Evolutionary conservation across 2,329 filamentous ascomycete genomes (phyloP).

Genomic region (Neonectria hederae): DNA sequence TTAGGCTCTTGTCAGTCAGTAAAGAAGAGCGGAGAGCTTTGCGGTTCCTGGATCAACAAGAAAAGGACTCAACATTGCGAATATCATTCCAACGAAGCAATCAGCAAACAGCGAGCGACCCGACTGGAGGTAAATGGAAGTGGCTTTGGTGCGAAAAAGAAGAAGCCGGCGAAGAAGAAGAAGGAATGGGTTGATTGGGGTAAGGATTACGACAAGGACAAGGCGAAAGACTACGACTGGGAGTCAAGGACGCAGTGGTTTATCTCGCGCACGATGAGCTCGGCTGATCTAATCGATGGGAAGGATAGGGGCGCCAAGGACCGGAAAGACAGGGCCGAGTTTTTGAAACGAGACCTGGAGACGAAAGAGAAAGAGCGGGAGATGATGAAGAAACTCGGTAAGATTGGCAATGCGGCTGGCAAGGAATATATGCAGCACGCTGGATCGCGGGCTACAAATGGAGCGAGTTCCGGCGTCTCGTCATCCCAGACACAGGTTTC

Average conservation of each 20-base stretch:
- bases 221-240: slow-evolving; percentile 62
- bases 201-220: slow-evolving; percentile 31
- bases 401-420: slow-evolving; percentile 72
- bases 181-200: slow-evolving; percentile 37
- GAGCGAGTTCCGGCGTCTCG: slow-evolving; percentile 22
- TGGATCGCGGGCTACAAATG: slow-evolving; percentile 30
- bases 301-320: slow-evolving; percentile 66
- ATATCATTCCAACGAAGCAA: slow-evolving; percentile 85
- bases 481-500: slow-evolving; percentile 31
- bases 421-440: slow-evolving; percentile 72
- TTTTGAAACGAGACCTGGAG: slow-evolving; percentile 70
- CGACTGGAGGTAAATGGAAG: slow-evolving; percentile 84
- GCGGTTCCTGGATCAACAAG: slow-evolving; percentile 86
- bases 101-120: slow-evolving; percentile 72
- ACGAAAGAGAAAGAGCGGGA: slow-evolving; percentile 77
- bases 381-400: slow-evolving; percentile 73
- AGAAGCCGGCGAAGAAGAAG: slow-evolving; percentile 44
- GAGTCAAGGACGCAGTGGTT: slow-evolving; percentile 67
- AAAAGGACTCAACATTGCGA: slow-evolving; percentile 92
- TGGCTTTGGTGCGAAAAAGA: slow-evolving; percentile 53
- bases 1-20: slow-evolving; percentile 87
- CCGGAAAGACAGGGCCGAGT: slow-evolving; percentile 71
- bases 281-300: slow-evolving; percentile 72
- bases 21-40: slow-evolving; percentile 84
- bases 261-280: slow-evolving; percentile 59